Evolutionary conservation across 2,329 filamentous ascomycete genomes (phyloP).

Genomic region (Whalleya microplaca): DNA sequence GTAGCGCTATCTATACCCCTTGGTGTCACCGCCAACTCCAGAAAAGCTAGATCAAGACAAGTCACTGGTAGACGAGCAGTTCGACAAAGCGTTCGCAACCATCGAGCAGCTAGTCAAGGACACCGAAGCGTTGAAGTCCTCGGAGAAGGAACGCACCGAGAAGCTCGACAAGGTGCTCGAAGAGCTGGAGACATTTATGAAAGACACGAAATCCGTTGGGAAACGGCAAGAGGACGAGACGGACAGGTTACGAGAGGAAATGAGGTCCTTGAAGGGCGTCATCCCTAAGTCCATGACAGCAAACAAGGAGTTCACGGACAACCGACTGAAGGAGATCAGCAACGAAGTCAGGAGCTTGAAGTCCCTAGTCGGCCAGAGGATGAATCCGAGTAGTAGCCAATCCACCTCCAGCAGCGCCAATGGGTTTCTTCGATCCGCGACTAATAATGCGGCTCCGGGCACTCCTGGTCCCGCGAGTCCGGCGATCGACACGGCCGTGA

Average conservation of each 20-base stretch:
- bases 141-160: slow-evolving; percentile 83
- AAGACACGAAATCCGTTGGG: slow-evolving; percentile 79
- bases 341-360: slow-evolving; percentile 91
- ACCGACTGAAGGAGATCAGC: slow-evolving; percentile 80
- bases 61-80: slow-evolving; percentile 86
- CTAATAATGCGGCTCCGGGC: slow-evolving; percentile 19
- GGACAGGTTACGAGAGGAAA: slow-evolving; percentile 82
- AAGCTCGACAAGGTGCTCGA: slow-evolving; percentile 79
- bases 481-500: slow-evolving; percentile 24
- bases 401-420: slow-evolving; percentile 11
- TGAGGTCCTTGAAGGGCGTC: slow-evolving; percentile 78
- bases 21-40: slow-evolving; percentile 91
- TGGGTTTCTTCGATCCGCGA: slow-evolving; percentile 22
- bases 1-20: slow-evolving; percentile 87
- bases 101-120: slow-evolving; percentile 92
- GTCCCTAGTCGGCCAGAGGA: slow-evolving; percentile 73
- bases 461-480: slow-evolving; percentile 25
- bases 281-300: slow-evolving; percentile 88
- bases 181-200: slow-evolving; percentile 83
- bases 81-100: slow-evolving; percentile 87
- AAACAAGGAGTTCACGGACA: slow-evolving; percentile 83
- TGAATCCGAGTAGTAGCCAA: slow-evolving; percentile 45
- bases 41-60: slow-evolving; percentile 96
- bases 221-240: slow-evolving; percentile 85
- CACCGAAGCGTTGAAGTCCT: slow-evolving; percentile 82